Evolutionary conservation across 768 basidiomycete species (phyloP).

Genomic region (Suillus hirtellus): DNA sequence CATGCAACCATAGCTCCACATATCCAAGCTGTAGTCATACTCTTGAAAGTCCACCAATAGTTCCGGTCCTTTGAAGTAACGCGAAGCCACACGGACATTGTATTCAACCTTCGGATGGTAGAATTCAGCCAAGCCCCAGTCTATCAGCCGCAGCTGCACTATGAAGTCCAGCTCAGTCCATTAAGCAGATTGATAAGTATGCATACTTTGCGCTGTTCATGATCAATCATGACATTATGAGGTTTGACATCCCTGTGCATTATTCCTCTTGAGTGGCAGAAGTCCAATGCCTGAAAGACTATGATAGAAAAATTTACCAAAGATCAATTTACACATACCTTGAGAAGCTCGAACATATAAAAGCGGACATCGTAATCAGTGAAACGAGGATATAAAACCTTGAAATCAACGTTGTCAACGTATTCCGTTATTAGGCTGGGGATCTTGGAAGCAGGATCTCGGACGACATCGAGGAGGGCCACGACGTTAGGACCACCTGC

Average conservation of each 20-base stretch:
- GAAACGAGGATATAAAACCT: conserved; percentile 92
- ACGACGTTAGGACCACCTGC: conserved; percentile 96
- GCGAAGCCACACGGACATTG: conserved; percentile 95
- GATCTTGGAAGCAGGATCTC: conserved; percentile 95
- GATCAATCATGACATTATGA: conserved; percentile 99
- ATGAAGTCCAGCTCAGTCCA: conserved; percentile 5
- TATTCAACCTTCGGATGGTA: conserved; percentile 98
- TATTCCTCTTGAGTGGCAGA: conserved; percentile 97
- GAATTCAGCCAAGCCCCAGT: conserved; percentile 99
- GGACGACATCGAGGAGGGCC: conserved; percentile 90
- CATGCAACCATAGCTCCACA: conserved; percentile 99
- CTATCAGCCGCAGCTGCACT: conserved; percentile 85
- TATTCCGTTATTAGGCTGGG: conserved; percentile 97
- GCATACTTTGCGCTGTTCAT: conserved; percentile 88
- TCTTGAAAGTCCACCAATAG: conserved; percentile 97
- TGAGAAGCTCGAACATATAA: conserved; percentile 96
- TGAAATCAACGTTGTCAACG: conserved; percentile 98
- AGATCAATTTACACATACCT: conserved; percentile 47
- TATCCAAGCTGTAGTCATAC: conserved; percentile 96
- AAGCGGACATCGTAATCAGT: conserved; percentile 94
- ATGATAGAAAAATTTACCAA: conserved; percentile 6
- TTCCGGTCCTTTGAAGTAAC: conserved; percentile 98
- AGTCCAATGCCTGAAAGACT: conserved; percentile 78
- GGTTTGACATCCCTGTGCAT: conserved; percentile 99
- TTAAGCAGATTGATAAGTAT: conserved; percentile 7